A percentile compares a stretch with the other conserved stretches of the same genome.
Conservation (phyloP, 805 yeast genomes). For the Metschnikowia cerradonensis region DNA sequence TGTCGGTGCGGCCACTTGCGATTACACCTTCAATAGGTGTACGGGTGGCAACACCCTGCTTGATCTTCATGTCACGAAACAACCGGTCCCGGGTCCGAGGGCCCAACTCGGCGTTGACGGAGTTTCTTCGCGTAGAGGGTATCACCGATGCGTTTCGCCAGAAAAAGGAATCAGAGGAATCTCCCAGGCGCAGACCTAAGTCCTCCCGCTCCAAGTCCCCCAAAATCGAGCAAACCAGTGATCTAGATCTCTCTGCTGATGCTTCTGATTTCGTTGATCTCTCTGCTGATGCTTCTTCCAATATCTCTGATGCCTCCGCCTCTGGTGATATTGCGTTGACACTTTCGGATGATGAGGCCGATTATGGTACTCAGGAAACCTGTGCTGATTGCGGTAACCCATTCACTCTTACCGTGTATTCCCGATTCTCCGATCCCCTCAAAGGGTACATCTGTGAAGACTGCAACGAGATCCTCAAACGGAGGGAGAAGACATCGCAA, state of each 20-base stretch:
- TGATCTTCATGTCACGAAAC: constrained; percentile 1
- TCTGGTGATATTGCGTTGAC: not conserved
- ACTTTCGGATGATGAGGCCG: constrained; percentile 14
- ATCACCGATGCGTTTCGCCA: constrained; percentile 75
- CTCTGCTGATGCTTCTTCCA: no score
- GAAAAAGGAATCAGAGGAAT: constrained; percentile 24
- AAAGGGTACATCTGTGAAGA: constrained; percentile 66
- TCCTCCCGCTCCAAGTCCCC: constrained; percentile 1
- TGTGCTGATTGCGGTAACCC: constrained; percentile 61
- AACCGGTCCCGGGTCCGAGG: constrained; percentile 37
- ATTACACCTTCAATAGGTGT: not conserved
- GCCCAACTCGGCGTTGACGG: constrained; percentile 87
- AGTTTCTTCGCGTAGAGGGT: constrained; percentile 83
- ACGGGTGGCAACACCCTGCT: not conserved
- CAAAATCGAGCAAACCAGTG: constrained; percentile 2
- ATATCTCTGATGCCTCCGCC: no score
- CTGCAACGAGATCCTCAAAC: constrained; percentile 45
- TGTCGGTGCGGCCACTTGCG: no score
- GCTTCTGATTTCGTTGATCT: no score
- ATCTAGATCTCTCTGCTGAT: not conserved
- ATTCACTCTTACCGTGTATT: constrained; percentile 64
- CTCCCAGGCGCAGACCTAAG: constrained; percentile 23
- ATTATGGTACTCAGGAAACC: constrained; percentile 50
- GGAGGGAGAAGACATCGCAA: constrained; percentile 42
- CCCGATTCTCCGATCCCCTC: constrained; percentile 47